These are phyloP conservation scores for Fusarium graminum DNA, from an alignment of 2,329 filamentous ascomycete species.

Conservation along the genomic window DNA sequence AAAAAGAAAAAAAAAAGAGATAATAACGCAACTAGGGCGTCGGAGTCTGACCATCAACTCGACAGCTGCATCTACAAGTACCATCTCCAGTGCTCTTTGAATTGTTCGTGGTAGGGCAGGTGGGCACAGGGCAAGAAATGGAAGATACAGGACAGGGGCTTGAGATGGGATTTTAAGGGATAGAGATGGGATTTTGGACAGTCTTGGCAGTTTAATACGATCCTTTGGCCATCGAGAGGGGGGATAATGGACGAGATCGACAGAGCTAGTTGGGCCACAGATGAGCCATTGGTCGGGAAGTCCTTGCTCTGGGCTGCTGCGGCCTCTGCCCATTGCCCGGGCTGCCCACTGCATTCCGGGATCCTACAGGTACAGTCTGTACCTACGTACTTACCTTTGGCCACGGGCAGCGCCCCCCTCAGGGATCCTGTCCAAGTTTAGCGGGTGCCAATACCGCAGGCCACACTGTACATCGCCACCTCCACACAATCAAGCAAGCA, in stretches of 20 bases:
- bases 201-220: slow-evolving; percentile 18
- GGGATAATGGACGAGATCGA: slow-evolving; percentile 33
- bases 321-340: slow-evolving; percentile 2
- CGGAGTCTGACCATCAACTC: neutral
- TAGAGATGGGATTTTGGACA: slow-evolving; percentile 38
- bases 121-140: slow-evolving; percentile 17
- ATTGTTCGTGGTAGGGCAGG: neutral
- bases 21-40: neutral
- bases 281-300: slow-evolving; percentile 28
- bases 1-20: neutral
- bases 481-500: slow-evolving; percentile 35
- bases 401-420: neutral
- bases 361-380: neutral
- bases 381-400: neutral
- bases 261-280: slow-evolving; percentile 23
- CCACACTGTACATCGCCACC: slow-evolving; percentile 50
- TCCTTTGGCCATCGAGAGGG: slow-evolving; percentile 24
- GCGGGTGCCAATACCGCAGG: slow-evolving; percentile 7
- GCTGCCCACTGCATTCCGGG: neutral
- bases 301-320: slow-evolving; percentile 19
- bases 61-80: neutral
- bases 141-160: slow-evolving; percentile 10
- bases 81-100: slow-evolving; percentile 1
- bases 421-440: neutral
- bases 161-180: slow-evolving; percentile 28